A percentile compares a stretch with the other conserved stretches of the same genome.
These are phyloP conservation scores for Castanospermum australe DNA, from an alignment of 306 rosid species.

Conservation along the genomic window DNA sequence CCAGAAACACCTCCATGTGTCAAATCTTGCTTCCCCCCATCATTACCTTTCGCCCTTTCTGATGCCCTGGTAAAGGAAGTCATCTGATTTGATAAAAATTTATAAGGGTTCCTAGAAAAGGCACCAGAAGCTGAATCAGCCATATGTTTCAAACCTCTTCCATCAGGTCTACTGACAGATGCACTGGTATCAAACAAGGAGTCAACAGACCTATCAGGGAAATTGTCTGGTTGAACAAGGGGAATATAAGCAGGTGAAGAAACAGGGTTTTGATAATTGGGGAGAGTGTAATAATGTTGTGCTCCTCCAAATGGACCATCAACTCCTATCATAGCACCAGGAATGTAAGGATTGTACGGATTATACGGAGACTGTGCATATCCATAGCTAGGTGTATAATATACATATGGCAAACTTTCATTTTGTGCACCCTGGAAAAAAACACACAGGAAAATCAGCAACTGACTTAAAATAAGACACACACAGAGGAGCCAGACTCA, in stretches of 20 bases:
- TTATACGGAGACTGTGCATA: constrained; percentile 97
- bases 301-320: constrained; percentile 69
- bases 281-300: constrained; percentile 64
- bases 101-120: constrained; percentile 58
- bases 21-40: constrained; percentile 60
- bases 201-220: constrained; percentile 57
- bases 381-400: constrained; percentile 82
- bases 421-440: constrained; percentile 73
- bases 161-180: constrained; percentile 62
- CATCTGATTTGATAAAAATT: constrained; percentile 49
- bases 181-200: constrained; percentile 51
- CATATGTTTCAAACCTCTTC: constrained; percentile 63
- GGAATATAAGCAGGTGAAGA: constrained; percentile 73
- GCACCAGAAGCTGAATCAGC: constrained; percentile 60
- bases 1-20: constrained; percentile 59
- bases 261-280: constrained; percentile 65
- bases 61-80: constrained; percentile 61
- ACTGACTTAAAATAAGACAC: neutral
- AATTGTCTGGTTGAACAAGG: constrained; percentile 62
- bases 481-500: constrained; percentile 30
- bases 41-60: constrained; percentile 65
- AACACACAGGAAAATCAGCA: constrained; percentile 22
- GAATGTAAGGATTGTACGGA: constrained; percentile 97
- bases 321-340: constrained; percentile 85
- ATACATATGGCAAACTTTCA: constrained; percentile 81